Percentiles rank a stretch among this genome's conserved stretches.
Evolutionary conservation across 176 grass and related monocot genomes (phyloP).

Genomic region (Lolium multiflorum): DNA sequence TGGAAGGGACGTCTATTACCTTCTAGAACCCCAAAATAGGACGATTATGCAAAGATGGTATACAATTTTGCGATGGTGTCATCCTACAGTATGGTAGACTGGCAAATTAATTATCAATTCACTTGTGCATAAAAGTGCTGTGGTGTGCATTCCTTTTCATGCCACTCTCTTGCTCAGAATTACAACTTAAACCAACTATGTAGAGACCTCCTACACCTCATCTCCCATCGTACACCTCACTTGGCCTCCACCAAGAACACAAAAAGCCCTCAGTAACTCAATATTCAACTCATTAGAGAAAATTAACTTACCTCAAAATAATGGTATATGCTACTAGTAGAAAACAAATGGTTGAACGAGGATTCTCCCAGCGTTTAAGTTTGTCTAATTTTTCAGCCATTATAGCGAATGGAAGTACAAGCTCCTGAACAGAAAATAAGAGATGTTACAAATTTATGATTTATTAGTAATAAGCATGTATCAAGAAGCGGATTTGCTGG

Average conservation of each 20-base stretch:
- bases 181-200: slow-evolving; percentile 26
- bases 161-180: not conserved
- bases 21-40: slow-evolving; percentile 16
- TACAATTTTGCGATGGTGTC: not conserved
- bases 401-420: slow-evolving; percentile 89
- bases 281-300: slow-evolving; percentile 26
- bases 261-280: slow-evolving; percentile 15
- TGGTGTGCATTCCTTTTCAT: slow-evolving; percentile 18
- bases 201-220: not conserved
- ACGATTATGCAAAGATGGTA: slow-evolving; percentile 19
- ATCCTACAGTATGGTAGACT: not conserved
- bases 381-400: slow-evolving; percentile 75
- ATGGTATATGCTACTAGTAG: slow-evolving; percentile 71
- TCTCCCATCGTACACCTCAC: not conserved
- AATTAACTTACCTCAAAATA: slow-evolving; percentile 72
- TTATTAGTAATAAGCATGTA: slow-evolving; percentile 17
- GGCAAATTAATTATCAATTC: slow-evolving; percentile 22
- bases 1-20: not conserved
- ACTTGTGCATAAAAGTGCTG: not conserved
- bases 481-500: slow-evolving; percentile 16
- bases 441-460: slow-evolving; percentile 26
- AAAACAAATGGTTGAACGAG: slow-evolving; percentile 73
- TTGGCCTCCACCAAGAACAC: not conserved
- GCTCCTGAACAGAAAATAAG: slow-evolving; percentile 65
- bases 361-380: slow-evolving; percentile 85